These are phyloP conservation scores for Pseudogymnoascus sp. DNA, from an alignment of 2,329 filamentous ascomycete genomes.

Conservation along the genomic window DNA sequence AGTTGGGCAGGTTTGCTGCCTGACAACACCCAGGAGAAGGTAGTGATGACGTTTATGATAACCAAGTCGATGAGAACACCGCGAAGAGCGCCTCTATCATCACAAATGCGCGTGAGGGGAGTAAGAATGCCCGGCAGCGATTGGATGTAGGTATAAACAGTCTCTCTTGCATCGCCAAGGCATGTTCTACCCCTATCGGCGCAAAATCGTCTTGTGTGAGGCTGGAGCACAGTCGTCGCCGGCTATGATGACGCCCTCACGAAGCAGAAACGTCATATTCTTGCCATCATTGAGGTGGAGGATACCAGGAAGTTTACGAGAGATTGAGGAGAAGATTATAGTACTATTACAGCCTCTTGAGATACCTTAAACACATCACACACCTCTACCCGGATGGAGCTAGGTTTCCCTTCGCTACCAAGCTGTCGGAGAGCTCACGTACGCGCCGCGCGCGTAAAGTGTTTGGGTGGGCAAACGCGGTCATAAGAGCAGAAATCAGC, in stretches of 20 bases:
- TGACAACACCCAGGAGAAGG: neutral
- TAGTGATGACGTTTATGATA: neutral
- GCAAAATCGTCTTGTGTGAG: neutral
- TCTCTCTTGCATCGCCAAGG: neutral
- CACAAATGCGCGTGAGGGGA: neutral
- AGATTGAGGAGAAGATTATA: neutral
- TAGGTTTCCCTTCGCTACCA: conserved; percentile 6
- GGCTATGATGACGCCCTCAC: neutral
- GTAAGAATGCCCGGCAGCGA: neutral
- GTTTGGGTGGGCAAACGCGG: neutral
- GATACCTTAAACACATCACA: neutral
- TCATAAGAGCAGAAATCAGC: neutral
- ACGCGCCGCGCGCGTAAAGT: neutral
- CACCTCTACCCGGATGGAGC: conserved; percentile 5
- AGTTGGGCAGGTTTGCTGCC: neutral
- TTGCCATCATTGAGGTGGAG: neutral
- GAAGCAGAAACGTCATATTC: neutral
- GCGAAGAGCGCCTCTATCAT: neutral
- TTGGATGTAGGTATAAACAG: neutral
- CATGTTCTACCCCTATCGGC: neutral
- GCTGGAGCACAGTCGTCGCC: neutral
- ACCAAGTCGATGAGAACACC: neutral
- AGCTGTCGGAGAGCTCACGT: conserved; percentile 1
- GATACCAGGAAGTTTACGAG: neutral
- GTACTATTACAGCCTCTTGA: neutral